Conservation (phyloP, 2,329 filamentous ascomycete genomes). For the Talaromyces sp. region DNA sequence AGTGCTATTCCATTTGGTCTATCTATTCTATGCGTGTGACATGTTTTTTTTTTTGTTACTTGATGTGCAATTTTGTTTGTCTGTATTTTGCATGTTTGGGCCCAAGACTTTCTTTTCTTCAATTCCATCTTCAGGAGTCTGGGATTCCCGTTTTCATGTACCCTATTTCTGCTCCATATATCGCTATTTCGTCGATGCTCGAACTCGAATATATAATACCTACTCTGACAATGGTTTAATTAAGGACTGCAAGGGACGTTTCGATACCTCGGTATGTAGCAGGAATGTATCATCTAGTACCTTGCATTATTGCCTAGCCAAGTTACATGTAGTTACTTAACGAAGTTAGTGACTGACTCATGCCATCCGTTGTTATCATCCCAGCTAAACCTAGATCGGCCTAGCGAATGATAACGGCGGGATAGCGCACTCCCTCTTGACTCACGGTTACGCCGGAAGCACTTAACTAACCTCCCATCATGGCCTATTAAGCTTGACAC, state of each 20-base stretch:
- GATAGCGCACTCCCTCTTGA: not conserved
- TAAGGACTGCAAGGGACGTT: not conserved
- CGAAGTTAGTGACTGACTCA: not conserved
- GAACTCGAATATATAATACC: conserved; percentile 12
- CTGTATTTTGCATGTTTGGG: conserved; percentile 15
- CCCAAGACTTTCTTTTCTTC: conserved; percentile 13
- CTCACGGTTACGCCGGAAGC: not conserved
- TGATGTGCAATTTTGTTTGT: not conserved
- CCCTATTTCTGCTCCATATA: conserved; percentile 14
- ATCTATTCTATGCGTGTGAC: not conserved
- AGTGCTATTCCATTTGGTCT: not conserved
- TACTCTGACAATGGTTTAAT: not conserved
- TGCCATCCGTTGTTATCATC: not conserved
- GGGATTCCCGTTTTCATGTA: conserved; percentile 21
- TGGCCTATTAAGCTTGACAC: not conserved
- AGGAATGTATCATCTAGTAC: not conserved
- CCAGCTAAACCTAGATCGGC: not conserved
- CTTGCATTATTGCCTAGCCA: not conserved
- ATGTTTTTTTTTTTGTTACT: not conserved
- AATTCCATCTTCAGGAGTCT: conserved; percentile 25
- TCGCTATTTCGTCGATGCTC: not conserved
- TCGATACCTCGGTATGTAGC: not conserved
- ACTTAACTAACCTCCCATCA: not conserved
- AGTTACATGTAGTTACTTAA: not conserved
- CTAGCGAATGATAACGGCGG: conserved; percentile 11